These are phyloP conservation scores for Sarocladium brachiariae DNA, from an alignment of 2,329 filamentous ascomycete genomes.

Conservation along the genomic window DNA sequence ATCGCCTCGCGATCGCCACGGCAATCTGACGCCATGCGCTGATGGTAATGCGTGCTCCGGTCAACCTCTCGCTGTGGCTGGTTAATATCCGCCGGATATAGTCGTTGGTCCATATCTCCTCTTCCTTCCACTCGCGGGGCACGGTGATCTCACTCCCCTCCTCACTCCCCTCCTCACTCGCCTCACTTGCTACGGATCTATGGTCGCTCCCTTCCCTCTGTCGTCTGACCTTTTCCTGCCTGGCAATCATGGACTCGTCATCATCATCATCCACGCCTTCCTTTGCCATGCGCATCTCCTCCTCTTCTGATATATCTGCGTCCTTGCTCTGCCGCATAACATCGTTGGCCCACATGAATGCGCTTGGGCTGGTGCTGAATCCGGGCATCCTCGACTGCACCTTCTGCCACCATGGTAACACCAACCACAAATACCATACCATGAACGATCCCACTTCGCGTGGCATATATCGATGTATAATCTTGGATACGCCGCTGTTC, in stretches of 20 bases:
- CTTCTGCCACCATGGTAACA: not conserved
- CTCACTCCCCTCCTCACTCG: not conserved
- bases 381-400: not conserved
- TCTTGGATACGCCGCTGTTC: not conserved
- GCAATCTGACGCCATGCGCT: slow-evolving; percentile 1
- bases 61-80: not conserved
- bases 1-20: slow-evolving; percentile 11
- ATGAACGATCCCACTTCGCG: not conserved
- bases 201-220: not conserved
- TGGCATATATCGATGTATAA: not conserved
- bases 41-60: not conserved
- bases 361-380: not conserved
- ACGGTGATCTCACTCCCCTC: not conserved
- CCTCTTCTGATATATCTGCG: not conserved
- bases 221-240: not conserved
- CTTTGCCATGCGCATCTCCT: not conserved
- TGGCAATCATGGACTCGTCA: not conserved
- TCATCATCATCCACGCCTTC: not conserved
- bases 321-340: not conserved
- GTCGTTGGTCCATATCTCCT: not conserved
- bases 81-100: not conserved
- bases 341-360: not conserved
- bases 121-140: not conserved
- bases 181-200: not conserved
- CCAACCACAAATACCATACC: slow-evolving; percentile 1